phyloP scores from a whole-genome alignment of 495 filamentous ascomycete genomes.

The Mytilinidion resinicola region DNA sequence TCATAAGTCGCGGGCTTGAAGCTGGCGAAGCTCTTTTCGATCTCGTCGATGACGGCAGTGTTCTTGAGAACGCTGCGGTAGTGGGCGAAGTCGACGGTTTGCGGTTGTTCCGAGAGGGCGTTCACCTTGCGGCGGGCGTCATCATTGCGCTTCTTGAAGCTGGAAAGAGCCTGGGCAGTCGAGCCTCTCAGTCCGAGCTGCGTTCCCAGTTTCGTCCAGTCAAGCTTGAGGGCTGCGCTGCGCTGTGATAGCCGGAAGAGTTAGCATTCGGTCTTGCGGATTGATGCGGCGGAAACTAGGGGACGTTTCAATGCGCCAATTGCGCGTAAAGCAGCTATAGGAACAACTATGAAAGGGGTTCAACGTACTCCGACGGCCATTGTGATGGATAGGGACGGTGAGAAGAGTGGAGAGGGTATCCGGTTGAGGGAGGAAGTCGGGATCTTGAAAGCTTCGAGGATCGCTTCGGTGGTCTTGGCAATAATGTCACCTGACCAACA shows the following conservation, averaged over 20 bases:
- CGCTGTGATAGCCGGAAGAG: conserved; percentile 52
- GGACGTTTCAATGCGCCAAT: not conserved
- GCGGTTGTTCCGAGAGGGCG: conserved; percentile 68
- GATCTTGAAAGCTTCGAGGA: conserved; percentile 1
- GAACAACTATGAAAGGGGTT: conserved; percentile 25
- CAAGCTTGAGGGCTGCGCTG: conserved; percentile 97
- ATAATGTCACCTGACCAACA: not conserved
- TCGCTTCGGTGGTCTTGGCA: conserved; percentile 10
- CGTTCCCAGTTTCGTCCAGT: conserved; percentile 87
- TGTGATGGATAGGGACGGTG: conserved; percentile 47
- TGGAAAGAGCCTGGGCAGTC: conserved; percentile 79
- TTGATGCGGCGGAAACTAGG: conserved; percentile 3
- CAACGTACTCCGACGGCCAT: conserved; percentile 85
- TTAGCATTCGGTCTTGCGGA: conserved; percentile 16
- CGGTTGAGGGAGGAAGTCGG: conserved; percentile 16
- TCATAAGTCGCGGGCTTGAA: conserved; percentile 94
- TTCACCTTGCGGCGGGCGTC: conserved; percentile 90
- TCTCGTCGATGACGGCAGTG: conserved; percentile 86
- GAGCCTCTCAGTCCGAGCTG: conserved; percentile 94
- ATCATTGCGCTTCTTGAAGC: conserved; percentile 99
- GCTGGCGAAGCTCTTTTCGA: conserved; percentile 82
- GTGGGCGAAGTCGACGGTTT: conserved; percentile 81
- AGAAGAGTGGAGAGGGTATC: conserved; percentile 20
- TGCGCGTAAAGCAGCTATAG: conserved; percentile 6
- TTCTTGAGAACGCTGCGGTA: conserved; percentile 94